Percentiles rank a stretch among this genome's conserved stretches.
phyloP scores from a whole-genome alignment of 768 basidiomycete species.

The Termitomyces bulborhizus region DNA sequence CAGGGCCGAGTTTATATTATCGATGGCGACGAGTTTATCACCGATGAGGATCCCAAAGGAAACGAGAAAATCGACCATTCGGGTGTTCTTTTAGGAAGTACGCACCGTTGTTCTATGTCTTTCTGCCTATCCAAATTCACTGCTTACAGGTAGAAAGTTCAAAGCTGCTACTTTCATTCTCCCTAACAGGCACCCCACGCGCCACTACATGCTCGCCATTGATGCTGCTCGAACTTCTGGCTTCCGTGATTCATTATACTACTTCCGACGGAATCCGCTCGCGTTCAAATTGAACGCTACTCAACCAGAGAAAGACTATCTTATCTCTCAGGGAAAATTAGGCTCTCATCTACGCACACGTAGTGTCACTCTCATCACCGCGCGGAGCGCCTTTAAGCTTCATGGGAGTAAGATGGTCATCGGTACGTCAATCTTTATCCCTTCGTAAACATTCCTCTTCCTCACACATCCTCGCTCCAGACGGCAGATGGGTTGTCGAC shows the following conservation, averaged over 20 bases:
- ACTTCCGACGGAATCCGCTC: constrained; percentile 87
- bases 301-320: constrained; percentile 85
- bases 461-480: constrained; percentile 31
- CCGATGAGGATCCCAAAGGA: constrained; percentile 79
- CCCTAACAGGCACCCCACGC: constrained; percentile 76
- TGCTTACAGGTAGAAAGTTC: constrained; percentile 66
- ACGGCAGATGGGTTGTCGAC: constrained; percentile 88
- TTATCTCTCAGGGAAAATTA: constrained; percentile 85
- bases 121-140: neutral
- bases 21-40: constrained; percentile 85
- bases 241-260: constrained; percentile 96
- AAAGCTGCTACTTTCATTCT: constrained; percentile 88
- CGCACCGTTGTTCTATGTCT: constrained; percentile 18
- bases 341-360: constrained; percentile 84
- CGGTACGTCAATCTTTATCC: constrained; percentile 40
- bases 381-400: constrained; percentile 88
- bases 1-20: constrained; percentile 72
- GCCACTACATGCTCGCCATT: constrained; percentile 92
- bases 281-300: constrained; percentile 89
- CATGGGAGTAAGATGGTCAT: constrained; percentile 90
- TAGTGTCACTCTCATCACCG: constrained; percentile 90
- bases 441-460: neutral
- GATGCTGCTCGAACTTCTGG: constrained; percentile 96
- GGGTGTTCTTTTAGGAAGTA: constrained; percentile 83
- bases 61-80: constrained; percentile 86